Evolutionary conservation across 2,329 filamentous ascomycete genomes (phyloP).

Genomic region (Colletotrichum sp.): DNA sequence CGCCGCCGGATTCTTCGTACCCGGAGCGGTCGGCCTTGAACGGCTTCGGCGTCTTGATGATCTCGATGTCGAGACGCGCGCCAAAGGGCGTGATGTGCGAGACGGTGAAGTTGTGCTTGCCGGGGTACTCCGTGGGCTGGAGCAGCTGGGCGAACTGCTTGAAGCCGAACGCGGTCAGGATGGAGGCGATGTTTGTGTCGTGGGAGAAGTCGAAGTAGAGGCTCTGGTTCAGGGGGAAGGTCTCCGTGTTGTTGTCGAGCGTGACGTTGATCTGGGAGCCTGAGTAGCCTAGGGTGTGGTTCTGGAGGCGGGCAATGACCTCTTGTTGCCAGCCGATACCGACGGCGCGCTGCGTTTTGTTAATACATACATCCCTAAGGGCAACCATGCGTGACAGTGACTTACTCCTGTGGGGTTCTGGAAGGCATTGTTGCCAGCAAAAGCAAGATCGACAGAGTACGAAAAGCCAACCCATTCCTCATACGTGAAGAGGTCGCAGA

Average conservation of each 20-base stretch:
- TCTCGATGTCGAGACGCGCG: constrained; percentile 74
- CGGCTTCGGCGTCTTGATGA: constrained; percentile 72
- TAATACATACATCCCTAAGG: constrained; percentile 20
- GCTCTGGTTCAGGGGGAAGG: constrained; percentile 76
- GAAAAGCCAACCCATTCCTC: constrained; percentile 76
- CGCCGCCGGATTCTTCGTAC: constrained; percentile 53
- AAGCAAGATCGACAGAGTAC: constrained; percentile 72
- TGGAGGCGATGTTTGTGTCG: constrained; percentile 74
- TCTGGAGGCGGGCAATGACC: constrained; percentile 71
- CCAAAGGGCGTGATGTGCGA: constrained; percentile 75
- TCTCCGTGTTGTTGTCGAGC: constrained; percentile 69
- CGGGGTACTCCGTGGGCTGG: constrained; percentile 58
- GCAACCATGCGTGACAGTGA: constrained; percentile 43
- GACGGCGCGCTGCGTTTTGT: constrained; percentile 60
- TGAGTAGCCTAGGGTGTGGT: constrained; percentile 66
- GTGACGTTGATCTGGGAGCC: constrained; percentile 72
- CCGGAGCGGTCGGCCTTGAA: constrained; percentile 59
- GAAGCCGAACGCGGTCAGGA: constrained; percentile 76
- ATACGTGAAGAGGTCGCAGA: constrained; percentile 77
- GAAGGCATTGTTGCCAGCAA: constrained; percentile 66
- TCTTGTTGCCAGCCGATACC: constrained; percentile 78
- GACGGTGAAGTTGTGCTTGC: constrained; percentile 67
- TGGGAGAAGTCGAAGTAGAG: constrained; percentile 82
- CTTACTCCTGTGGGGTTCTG: constrained; percentile 66
- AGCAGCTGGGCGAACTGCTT: constrained; percentile 70